Evolutionary conservation across 108 stramenopile genomes (phyloP), one percentile per base, ranked within the genome.

Genomic region (Nitzschia sp.): DNA sequence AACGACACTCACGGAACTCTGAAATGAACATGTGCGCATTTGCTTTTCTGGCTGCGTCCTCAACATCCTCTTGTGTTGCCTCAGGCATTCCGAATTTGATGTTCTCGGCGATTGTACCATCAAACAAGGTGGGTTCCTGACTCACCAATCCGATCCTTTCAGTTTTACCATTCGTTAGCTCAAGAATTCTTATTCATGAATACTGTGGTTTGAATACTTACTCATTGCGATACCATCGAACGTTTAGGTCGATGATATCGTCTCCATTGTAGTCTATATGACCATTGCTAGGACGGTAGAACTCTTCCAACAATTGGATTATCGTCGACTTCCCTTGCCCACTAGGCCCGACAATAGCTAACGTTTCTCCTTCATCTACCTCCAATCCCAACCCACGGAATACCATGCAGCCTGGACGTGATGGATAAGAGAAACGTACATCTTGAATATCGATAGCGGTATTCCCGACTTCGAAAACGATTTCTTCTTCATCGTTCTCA

Each of bases 281-380:
- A 15, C 94, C 94, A n/a, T 48, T 44, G 26, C 41, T 63, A 1
- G 83, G 78, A 51, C 84, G 84, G 67, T 95, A 95, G 67, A 92
- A 92, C 21, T 69, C 42, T 40, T 75, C 73, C 7, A 65, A 14
- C 11, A 80, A 63, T 39, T 80, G 73, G 20, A 75, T 66, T 14
- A 74, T 62, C 9, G 73, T 70, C 12, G 52, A 54, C 66, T 75
- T 75, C n/a, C n/a, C n/a, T n/a, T n/a, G n/a, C n/a, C n/a, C n/a
- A n/a, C n/a, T n/a, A n/a, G n/a, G n/a, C n/a, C 92, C 89, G 20
- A 89, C 89, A 17, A 93, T 51, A 19, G 89, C 92, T 20, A 87
- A 63, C 0, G 79, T 82, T 62, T 87, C 78, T 0, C 88, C 88
- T 14, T 75, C 53, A 39, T 63, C 39, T 10, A 90, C 67, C 19